phyloP scores from a whole-genome alignment of 148 eudicot species.

The Diospyros lotus region DNA sequence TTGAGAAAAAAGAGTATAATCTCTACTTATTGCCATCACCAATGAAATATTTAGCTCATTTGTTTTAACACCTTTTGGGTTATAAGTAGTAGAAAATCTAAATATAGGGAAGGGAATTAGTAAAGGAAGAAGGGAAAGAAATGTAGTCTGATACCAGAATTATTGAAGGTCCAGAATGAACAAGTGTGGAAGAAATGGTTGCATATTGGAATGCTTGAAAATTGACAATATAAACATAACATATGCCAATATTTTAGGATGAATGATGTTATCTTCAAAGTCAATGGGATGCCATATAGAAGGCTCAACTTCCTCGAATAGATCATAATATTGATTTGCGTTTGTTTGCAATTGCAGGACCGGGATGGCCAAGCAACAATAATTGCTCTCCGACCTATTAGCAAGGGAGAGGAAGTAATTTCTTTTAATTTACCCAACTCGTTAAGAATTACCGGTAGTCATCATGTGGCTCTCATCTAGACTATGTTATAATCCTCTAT shows the following conservation, averaged over 20 bases:
- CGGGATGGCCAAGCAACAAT: conserved; percentile 83
- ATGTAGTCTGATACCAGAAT: too few species aligned
- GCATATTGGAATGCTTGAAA: background rate
- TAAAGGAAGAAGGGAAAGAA: too few species aligned
- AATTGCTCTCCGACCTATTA: conserved; percentile 56
- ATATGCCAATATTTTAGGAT: background rate
- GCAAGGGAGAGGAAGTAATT: conserved; percentile 69
- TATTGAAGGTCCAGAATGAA: too few species aligned
- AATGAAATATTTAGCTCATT: background rate
- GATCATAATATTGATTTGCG: background rate
- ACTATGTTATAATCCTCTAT: background rate
- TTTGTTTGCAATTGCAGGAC: conserved; percentile 44
- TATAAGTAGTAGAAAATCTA: too few species aligned
- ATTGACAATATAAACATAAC: background rate
- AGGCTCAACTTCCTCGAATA: too few species aligned
- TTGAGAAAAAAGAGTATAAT: background rate
- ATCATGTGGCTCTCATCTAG: background rate
- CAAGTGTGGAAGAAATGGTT: too few species aligned
- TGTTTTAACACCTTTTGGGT: background rate
- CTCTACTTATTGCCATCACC: background rate
- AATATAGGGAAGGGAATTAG: too few species aligned
- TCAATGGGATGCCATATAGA: too few species aligned
- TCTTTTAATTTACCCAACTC: background rate
- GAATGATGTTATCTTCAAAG: too few species aligned
- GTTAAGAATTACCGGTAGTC: too few species aligned